Conservation (phyloP, 1,284 basidiomycete genomes). For the Neonothopanus nambi region DNA sequence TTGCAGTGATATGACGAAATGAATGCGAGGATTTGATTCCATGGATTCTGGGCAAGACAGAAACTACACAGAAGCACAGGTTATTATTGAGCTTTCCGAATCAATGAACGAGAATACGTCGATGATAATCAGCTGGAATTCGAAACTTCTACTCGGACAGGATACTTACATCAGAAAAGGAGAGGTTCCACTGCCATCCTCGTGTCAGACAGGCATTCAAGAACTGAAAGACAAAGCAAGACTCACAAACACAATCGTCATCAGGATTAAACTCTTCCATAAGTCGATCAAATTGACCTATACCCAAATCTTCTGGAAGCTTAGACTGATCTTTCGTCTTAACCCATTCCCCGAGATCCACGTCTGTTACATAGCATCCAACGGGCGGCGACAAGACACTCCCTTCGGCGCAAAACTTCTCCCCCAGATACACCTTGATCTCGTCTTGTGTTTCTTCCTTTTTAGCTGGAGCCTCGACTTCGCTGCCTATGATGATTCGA, state of each 20-base stretch:
- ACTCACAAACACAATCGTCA: constrained; percentile 27
- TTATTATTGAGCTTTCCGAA: too few relatives aligned
- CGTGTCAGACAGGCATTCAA: too few relatives aligned
- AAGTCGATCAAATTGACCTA: constrained; percentile 22
- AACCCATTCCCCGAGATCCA: constrained; percentile 25
- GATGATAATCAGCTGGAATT: too few relatives aligned
- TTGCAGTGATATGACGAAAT: too few relatives aligned
- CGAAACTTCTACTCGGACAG: too few relatives aligned
- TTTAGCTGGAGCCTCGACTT: constrained; percentile 8
- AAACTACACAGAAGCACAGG: too few relatives aligned
- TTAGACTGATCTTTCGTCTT: constrained; percentile 15
- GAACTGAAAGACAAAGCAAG: constrained; percentile 2
- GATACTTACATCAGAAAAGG: too few relatives aligned
- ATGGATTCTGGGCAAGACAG: too few relatives aligned
- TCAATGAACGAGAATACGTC: too few relatives aligned
- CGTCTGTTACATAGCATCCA: constrained; percentile 23
- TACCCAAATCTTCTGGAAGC: constrained; percentile 21
- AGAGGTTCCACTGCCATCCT: too few relatives aligned
- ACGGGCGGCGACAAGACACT: constrained; percentile 17
- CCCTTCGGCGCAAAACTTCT: constrained; percentile 3
- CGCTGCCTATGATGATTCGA: constrained; percentile 22
- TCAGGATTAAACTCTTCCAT: constrained; percentile 25
- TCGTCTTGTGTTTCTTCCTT: background rate
- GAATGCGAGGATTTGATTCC: too few relatives aligned
- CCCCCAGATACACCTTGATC: background rate